A percentile compares a stretch with the other conserved stretches of the same genome.
phyloP scores from a whole-genome alignment of 75 land plant species.

The Larix kaempferi region DNA sequence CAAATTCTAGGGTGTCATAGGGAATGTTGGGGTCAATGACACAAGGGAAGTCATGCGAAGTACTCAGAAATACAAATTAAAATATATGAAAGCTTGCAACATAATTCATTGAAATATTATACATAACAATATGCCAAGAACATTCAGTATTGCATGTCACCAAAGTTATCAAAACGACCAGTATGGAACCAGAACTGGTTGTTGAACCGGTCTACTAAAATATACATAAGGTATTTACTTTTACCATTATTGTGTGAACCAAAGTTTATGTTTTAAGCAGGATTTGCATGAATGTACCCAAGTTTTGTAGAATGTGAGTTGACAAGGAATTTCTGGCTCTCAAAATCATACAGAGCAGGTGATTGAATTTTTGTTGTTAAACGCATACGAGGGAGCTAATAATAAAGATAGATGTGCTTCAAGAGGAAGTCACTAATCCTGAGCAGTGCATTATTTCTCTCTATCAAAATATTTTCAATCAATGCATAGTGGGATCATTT shows the following conservation, averaged over 20 bases:
- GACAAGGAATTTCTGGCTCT: not conserved
- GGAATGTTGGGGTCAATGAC: too few relatives aligned
- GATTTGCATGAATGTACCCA: not conserved
- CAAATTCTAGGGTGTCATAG: too few relatives aligned
- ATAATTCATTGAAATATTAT: too few relatives aligned
- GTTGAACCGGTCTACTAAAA: too few relatives aligned
- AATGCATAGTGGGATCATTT: conserved; percentile 44
- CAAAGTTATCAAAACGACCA: too few relatives aligned
- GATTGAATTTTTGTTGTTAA: not conserved
- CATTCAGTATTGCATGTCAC: too few relatives aligned
- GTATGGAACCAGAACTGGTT: too few relatives aligned
- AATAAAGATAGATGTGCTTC: conserved; percentile 76
- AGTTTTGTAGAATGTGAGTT: not conserved
- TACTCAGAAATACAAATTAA: too few relatives aligned
- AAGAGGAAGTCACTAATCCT: conserved; percentile 83
- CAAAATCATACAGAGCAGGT: not conserved
- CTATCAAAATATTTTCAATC: conserved; percentile 82
- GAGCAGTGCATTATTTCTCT: conserved; percentile 90
- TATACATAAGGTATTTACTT: not conserved
- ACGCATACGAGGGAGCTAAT: conserved; percentile 79
- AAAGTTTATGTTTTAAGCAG: not conserved
- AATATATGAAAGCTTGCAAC: too few relatives aligned
- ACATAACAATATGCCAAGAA: too few relatives aligned
- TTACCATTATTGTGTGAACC: not conserved
- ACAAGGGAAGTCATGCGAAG: too few relatives aligned